Conservation (phyloP, 805 yeast genomes). For the Saccharomycopsis oosterbeekiorum region DNA sequence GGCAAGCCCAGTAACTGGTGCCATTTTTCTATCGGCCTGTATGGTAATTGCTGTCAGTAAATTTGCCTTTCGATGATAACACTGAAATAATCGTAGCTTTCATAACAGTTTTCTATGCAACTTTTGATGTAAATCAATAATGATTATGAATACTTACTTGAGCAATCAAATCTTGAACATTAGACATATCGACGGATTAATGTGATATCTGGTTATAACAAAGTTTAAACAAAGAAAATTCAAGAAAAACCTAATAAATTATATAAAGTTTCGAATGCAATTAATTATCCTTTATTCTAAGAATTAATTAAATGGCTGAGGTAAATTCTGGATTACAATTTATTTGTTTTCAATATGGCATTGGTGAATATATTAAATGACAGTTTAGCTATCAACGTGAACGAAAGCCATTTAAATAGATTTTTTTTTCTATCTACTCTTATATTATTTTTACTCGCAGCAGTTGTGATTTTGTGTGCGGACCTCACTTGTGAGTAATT, state of each 20-base stretch:
- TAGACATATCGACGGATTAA: constrained; percentile 1
- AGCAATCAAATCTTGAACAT: constrained; percentile 9
- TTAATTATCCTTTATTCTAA: too few relatives aligned
- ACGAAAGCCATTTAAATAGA: not conserved
- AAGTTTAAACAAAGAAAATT: too few relatives aligned
- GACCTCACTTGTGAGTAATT: not conserved
- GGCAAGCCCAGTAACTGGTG: constrained; percentile 64
- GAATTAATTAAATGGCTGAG: too few relatives aligned
- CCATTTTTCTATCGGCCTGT: constrained; percentile 64
- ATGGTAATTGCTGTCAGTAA: not conserved
- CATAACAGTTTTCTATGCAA: too few relatives aligned
- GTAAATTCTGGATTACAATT: too few relatives aligned
- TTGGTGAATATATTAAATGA: not conserved
- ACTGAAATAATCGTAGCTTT: too few relatives aligned
- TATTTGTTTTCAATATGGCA: too few relatives aligned
- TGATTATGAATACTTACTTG: not conserved
- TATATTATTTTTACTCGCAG: not conserved
- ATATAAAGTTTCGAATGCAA: too few relatives aligned
- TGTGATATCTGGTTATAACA: not conserved
- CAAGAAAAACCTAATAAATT: too few relatives aligned
- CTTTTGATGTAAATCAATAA: not conserved
- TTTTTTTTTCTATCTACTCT: not conserved
- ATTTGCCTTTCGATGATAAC: not conserved
- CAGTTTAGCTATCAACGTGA: not conserved
- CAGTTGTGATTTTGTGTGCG: not conserved